Evolutionary conservation across 2,329 filamentous ascomycete species (phyloP), one percentile per base, ranked within the genome.

Genomic region (Cladophialophora yegresii): DNA sequence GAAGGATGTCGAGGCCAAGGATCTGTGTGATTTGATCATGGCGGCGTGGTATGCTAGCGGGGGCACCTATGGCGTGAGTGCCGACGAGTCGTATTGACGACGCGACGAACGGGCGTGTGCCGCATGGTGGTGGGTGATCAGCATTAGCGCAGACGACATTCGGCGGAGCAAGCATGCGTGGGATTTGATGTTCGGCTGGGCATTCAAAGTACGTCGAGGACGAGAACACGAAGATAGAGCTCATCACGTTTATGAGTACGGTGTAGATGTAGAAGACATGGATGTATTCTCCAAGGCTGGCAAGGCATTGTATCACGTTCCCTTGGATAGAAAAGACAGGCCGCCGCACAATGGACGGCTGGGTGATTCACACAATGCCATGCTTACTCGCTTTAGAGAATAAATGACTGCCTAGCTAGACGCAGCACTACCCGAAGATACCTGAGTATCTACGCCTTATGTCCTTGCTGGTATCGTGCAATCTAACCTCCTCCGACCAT

Each of bases 21-120:
- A 71, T 54, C 62, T 72, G 57, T 71, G 68, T 60, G 70, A 72
- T 68, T 60, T 72, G 58, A 69, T 72, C 51, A 66, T 68, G 64
- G 70, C 69, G 0, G 71, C 71, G 4, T 71, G 66, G 64, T 71
- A 68, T 59, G 69, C 69, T 12, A 61, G 64, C 8, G 70, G 70
- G 5, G 70, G 70, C 12, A 63, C 45, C 20, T 67, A 59, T 57
- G 67, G 49, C 2, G 54, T 71, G 22, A 54, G 58, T 22, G 63
- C 65, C 0, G 60, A 67, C 22, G 67, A 69, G 64, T 64, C 51
- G 30, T 69, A 70, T 60, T 69, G 43, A 56, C 26, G 26, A 28
- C 26, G 22, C 9, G 1, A 9, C 4, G 36, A 6, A n/a, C n/a
- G 4, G 4, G 16, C 6, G 36, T n/a, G 26, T 28, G 26, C 26